Evolutionary conservation across 2,329 filamentous ascomycete species (phyloP).

Genomic region (Leptographium flavum): DNA sequence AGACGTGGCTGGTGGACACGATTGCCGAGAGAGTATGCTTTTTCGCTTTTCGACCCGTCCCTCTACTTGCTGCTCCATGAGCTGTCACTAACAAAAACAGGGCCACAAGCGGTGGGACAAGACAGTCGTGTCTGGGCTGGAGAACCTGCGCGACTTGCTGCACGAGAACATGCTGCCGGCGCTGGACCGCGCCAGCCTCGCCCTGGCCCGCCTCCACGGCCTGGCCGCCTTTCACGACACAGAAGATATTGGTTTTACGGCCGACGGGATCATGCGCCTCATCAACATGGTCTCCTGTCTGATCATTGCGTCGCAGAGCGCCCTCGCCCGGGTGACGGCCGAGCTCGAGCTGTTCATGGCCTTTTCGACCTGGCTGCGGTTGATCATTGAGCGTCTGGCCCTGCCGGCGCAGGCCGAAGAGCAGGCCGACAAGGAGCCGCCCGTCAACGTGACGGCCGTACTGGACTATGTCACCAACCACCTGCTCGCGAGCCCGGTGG

Average conservation of each 20-base stretch:
- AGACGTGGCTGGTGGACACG: conserved; percentile 80
- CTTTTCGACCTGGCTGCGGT: conserved; percentile 73
- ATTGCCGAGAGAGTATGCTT: conserved; percentile 55
- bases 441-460: conserved; percentile 58
- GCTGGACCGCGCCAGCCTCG: conserved; percentile 66
- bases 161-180: conserved; percentile 85
- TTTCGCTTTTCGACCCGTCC: no score
- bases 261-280: conserved; percentile 45
- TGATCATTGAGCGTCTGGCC: conserved; percentile 66
- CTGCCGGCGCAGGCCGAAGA: conserved; percentile 58
- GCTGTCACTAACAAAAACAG: conserved; percentile 24
- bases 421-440: conserved; percentile 60
- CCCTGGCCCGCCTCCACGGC: conserved; percentile 70
- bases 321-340: conserved; percentile 55
- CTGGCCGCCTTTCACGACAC: conserved; percentile 61
- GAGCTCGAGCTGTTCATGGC: conserved; percentile 64
- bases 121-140: conserved; percentile 62
- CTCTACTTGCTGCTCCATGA: conserved; percentile 1
- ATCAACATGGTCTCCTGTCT: conserved; percentile 62
- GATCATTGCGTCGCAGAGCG: conserved; percentile 59
- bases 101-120: conserved; percentile 95
- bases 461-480: conserved; percentile 65
- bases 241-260: conserved; percentile 52
- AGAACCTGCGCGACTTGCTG: conserved; percentile 59
- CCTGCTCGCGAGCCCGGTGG: conserved; percentile 51